These are phyloP conservation scores for Cenococcum geophilum DNA, from an alignment of 495 filamentous ascomycete genomes.

Conservation along the genomic window DNA sequence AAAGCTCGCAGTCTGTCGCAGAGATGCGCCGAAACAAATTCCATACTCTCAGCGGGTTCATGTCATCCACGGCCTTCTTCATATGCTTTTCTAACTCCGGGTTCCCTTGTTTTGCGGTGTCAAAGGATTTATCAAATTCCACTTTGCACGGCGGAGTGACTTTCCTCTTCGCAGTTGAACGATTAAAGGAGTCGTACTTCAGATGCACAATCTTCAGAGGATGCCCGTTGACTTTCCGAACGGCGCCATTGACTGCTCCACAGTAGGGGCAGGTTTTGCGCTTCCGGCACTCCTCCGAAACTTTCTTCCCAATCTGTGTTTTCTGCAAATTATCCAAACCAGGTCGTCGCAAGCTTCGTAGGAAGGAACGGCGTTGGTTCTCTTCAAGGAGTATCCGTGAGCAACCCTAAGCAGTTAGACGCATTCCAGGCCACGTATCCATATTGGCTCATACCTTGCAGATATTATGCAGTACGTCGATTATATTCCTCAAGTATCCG, in stretches of 20 bases:
- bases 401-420: slow-evolving; percentile 50
- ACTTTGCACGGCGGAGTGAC: slow-evolving; percentile 68
- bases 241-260: slow-evolving; percentile 72
- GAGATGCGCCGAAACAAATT: slow-evolving; percentile 85
- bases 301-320: slow-evolving; percentile 70
- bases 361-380: slow-evolving; percentile 59
- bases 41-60: slow-evolving; percentile 82
- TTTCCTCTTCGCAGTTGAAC: slow-evolving; percentile 79
- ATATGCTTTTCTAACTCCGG: slow-evolving; percentile 83
- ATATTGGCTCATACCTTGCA: slow-evolving; percentile 58
- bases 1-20: slow-evolving; percentile 79
- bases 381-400: slow-evolving; percentile 73
- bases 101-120: slow-evolving; percentile 63
- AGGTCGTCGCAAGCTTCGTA: slow-evolving; percentile 72
- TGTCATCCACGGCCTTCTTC: slow-evolving; percentile 85
- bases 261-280: slow-evolving; percentile 70
- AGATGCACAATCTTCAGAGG: slow-evolving; percentile 91
- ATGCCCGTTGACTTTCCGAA: slow-evolving; percentile 71
- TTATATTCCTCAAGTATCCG: slow-evolving; percentile 87
- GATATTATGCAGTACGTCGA: slow-evolving; percentile 81
- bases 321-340: slow-evolving; percentile 80
- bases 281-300: slow-evolving; percentile 85
- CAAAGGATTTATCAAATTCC: slow-evolving; percentile 76
- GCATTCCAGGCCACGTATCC: not conserved
- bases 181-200: slow-evolving; percentile 79